A percentile compares a stretch with the other conserved stretches of the same genome.
These are phyloP conservation scores for Clavariopsis aquatica DNA, from an alignment of 495 filamentous ascomycete genomes.

Conservation along the genomic window DNA sequence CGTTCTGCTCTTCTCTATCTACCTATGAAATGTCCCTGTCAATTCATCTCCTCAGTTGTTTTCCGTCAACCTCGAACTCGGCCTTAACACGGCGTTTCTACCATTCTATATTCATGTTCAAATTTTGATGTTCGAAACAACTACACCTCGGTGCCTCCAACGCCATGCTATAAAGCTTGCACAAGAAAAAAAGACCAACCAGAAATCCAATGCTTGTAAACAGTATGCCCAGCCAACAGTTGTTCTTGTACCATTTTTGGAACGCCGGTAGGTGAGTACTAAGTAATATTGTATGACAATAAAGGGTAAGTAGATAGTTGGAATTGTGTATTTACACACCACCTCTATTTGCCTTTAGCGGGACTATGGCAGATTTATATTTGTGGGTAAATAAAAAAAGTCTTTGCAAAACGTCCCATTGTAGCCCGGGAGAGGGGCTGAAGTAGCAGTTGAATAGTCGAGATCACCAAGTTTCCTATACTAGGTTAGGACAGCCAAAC, in stretches of 20 bases:
- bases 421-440: not conserved
- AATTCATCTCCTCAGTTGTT: not conserved
- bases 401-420: not conserved
- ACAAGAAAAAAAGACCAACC: not conserved
- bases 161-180: not conserved
- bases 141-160: not conserved
- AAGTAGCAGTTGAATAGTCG: not conserved
- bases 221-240: not conserved
- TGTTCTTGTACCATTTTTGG: not conserved
- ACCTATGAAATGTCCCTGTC: no score
- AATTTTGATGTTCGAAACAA: not conserved
- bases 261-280: not conserved
- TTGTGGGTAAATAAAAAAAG: not conserved
- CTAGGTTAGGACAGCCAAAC: constrained; percentile 2
- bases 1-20: no score
- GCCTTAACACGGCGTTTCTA: no score
- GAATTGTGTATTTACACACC: not conserved
- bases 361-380: not conserved
- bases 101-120: no score
- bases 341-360: not conserved
- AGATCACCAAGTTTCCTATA: constrained; percentile 32
- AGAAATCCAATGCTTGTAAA: not conserved
- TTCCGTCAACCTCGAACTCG: not conserved
- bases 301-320: not conserved
- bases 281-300: not conserved